These are phyloP conservation scores for Fomitopsis pulvina DNA, from an alignment of 768 basidiomycete genomes.

Conservation along the genomic window DNA sequence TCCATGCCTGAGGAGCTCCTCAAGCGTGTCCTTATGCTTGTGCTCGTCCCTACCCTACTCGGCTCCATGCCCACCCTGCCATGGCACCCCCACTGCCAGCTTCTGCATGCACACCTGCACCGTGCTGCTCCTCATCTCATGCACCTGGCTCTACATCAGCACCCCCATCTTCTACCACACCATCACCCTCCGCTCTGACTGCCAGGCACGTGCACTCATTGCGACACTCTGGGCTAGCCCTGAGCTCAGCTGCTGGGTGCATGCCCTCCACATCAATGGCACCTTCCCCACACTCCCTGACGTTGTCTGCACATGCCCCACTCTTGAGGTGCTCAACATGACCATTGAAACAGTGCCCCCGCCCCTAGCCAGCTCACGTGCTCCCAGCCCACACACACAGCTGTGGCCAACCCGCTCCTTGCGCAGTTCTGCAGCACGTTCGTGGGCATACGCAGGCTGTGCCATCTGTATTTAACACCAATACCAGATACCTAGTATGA, in stretches of 20 bases:
- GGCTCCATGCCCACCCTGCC: no score
- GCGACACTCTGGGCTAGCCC: no score
- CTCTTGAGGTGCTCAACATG: conserved; percentile 34
- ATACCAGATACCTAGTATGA: no score
- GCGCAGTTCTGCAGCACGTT: conserved; percentile 36
- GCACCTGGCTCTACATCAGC: no score
- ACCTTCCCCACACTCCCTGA: conserved; percentile 34
- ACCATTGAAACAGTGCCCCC: conserved; percentile 22
- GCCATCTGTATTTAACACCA: no score
- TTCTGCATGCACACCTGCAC: no score
- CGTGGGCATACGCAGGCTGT: conserved; percentile 27
- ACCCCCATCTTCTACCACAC: no score
- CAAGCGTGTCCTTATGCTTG: no score
- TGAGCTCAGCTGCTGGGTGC: conserved; percentile 29
- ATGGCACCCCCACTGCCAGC: conserved; percentile 53
- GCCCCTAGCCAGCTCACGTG: background rate
- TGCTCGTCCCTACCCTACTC: no score
- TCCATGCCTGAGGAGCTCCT: no score
- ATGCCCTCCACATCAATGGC: conserved; percentile 33
- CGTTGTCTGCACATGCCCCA: conserved; percentile 28
- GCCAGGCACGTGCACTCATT: conserved; percentile 32
- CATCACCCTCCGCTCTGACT: conserved; percentile 35
- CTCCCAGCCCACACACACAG: background rate
- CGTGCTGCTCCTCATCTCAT: no score
- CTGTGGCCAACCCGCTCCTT: conserved; percentile 3